Base-by-base conservation (phyloP, 805 yeast genomes). In the Zygosaccharomyces bailii region DNA sequence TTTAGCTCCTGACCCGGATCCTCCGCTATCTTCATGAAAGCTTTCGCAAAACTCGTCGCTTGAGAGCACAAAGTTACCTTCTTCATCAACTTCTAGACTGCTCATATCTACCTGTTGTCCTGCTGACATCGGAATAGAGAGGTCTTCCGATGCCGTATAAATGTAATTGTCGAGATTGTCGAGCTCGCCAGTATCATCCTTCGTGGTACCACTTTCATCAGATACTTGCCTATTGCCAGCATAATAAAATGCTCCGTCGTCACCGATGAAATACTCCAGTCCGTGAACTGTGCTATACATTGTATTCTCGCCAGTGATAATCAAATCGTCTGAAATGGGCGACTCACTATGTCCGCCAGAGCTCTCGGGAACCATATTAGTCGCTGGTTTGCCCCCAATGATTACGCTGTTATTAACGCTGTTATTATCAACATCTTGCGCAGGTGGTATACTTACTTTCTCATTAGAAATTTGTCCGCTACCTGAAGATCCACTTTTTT, bases 181-280 rank as follows among this genome's bases (percentile, higher is more conserved):
- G 1, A 38, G 27, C 10, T 42, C 44, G 5, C 32, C 44, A 3
- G 38, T 8, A 9, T 33, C 44, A 23, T 25, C 45, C 11, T 42
- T 50, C 5, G 49, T 44, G 4, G 44, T 37, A 10, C 37, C 51
- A 16, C 41, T 44, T 17, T 48, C 53, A 18, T 42, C 43, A 19
- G 39, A 35, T 4, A 48, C 31, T 5, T 47, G 42, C 9, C 43
- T 23, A 19, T 35, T 45, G 10, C 55, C 57, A 11, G 56, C 54
- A 39, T 54, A 60, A 30, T 48, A 57, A 31, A 51, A 57, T 34
- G 54, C 54, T 2, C 65, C 65, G 18, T 56, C 55, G 13, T 43
- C 46, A 18, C 50, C 61, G 5, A 59, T 48, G 10, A 21, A 48
- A 38, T 59, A 60, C n/a, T 50, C 50, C 14, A 60, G 35, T 6